phyloP scores from a whole-genome alignment of 1,284 basidiomycete species.

The Erythrobasidium hasegawianum region DNA sequence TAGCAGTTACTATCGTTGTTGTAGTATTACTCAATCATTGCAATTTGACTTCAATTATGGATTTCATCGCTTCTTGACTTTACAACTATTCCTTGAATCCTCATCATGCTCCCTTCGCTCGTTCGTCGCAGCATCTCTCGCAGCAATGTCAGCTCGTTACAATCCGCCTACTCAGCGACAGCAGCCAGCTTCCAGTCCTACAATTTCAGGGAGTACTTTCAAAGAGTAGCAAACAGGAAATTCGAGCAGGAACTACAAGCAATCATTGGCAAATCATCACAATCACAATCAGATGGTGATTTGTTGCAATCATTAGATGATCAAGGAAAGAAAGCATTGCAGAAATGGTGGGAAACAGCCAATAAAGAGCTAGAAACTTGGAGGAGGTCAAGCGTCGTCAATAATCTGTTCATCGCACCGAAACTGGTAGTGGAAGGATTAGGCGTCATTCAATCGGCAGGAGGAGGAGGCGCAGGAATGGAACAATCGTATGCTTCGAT shows the following conservation, averaged over 20 bases:
- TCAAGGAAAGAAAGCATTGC: conserved; percentile 1
- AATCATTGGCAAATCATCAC: conserved; percentile 2
- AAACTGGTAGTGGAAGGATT: conserved; percentile 33
- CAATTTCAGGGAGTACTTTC: conserved; percentile 35
- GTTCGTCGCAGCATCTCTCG: conserved; percentile 15
- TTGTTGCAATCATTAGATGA: conserved; percentile 13
- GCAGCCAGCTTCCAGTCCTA: conserved; percentile 27
- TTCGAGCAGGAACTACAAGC: conserved; percentile 17
- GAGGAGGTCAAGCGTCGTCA: conserved; percentile 31
- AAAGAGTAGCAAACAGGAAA: conserved; percentile 28
- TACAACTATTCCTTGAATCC: no score
- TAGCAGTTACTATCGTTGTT: not conserved
- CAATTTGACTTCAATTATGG: not conserved
- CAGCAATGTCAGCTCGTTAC: conserved; percentile 4
- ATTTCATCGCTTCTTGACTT: not conserved
- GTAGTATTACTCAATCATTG: not conserved
- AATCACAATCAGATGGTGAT: conserved; percentile 2
- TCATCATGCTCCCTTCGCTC: not conserved
- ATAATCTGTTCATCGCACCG: conserved; percentile 33
- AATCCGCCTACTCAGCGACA: conserved; percentile 11
- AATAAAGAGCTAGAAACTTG: conserved; percentile 32
- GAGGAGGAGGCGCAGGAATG: conserved; percentile 34
- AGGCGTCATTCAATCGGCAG: conserved; percentile 12
- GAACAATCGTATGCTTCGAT: conserved; percentile 10
- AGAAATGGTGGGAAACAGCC: conserved; percentile 28